Evolutionary conservation across 805 yeast genomes (phyloP).

Genomic region (Candida koratica): DNA sequence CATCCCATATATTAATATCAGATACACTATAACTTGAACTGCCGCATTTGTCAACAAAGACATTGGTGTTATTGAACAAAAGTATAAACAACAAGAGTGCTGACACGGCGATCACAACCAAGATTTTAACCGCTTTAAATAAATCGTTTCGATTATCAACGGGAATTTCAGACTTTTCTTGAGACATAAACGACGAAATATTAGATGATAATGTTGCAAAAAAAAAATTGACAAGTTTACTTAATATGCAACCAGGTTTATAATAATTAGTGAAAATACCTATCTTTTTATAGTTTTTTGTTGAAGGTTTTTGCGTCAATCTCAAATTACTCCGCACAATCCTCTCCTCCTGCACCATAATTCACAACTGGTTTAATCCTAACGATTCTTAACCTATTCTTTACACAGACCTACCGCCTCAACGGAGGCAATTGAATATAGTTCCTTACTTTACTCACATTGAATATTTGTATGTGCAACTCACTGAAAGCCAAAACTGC

Average conservation of each 20-base stretch:
- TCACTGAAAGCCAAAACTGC: too few species aligned
- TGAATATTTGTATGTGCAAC: too few species aligned
- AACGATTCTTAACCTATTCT: too few species aligned
- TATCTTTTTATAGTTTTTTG: not conserved
- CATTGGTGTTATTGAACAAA: not conserved
- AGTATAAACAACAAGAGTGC: not conserved
- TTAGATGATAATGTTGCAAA: not conserved
- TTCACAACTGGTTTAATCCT: too few species aligned
- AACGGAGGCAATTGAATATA: too few species aligned
- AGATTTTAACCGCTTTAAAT: not conserved
- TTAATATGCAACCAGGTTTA: not conserved
- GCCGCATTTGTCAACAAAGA: not conserved
- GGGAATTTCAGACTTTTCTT: not conserved
- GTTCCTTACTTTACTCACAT: too few species aligned
- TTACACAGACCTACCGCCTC: too few species aligned
- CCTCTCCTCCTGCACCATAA: too few species aligned
- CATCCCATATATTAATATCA: not conserved
- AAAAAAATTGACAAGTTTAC: not conserved
- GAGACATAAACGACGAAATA: not conserved
- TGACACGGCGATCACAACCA: not conserved
- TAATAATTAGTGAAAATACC: not conserved
- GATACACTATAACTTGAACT: not conserved
- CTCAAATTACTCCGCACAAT: too few species aligned
- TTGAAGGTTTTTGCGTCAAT: too few species aligned
- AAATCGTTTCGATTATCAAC: not conserved